phyloP scores from a whole-genome alignment of 208 protist species.

The Phytomonas francai region DNA sequence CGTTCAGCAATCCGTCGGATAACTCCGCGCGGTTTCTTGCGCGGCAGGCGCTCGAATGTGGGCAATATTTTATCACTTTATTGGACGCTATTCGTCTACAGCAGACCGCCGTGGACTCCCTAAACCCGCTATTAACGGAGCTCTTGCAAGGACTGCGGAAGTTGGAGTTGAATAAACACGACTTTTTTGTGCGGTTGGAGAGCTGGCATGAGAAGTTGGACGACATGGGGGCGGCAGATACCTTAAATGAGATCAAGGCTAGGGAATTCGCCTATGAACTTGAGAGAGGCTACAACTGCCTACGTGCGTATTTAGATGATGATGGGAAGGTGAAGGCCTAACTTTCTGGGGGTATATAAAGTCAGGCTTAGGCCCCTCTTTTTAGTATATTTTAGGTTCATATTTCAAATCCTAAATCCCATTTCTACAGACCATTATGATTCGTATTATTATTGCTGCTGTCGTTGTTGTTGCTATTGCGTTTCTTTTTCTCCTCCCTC shows the following conservation, averaged over 20 bases:
- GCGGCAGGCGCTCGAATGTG: constrained; percentile 75
- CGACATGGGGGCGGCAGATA: constrained; percentile 86
- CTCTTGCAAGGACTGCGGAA: constrained; percentile 58
- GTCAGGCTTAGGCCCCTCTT: background rate
- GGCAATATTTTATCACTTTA: constrained; percentile 91
- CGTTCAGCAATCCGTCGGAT: constrained; percentile 28
- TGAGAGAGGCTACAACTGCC: constrained; percentile 74
- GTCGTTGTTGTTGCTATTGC: constrained; percentile 8
- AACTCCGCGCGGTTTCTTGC: constrained; percentile 43
- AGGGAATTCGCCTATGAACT: constrained; percentile 91
- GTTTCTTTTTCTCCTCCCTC: constrained; percentile 5
- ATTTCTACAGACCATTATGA: background rate
- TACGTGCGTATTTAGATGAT: constrained; percentile 67
- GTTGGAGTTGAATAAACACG: constrained; percentile 32
- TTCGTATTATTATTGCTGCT: background rate
- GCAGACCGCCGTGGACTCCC: constrained; percentile 85
- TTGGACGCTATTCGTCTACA: constrained; percentile 89
- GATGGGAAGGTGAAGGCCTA: constrained; percentile 14
- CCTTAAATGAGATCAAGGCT: constrained; percentile 64
- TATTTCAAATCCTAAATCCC: no score
- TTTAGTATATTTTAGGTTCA: constrained; percentile 2
- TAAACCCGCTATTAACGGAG: constrained; percentile 89
- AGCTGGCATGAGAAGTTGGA: constrained; percentile 75
- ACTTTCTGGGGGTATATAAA: background rate
- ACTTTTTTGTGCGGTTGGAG: constrained; percentile 52